These are phyloP conservation scores for Zygnema circumcarinatum DNA, from an alignment of 139 green algal species.

Conservation along the genomic window DNA sequence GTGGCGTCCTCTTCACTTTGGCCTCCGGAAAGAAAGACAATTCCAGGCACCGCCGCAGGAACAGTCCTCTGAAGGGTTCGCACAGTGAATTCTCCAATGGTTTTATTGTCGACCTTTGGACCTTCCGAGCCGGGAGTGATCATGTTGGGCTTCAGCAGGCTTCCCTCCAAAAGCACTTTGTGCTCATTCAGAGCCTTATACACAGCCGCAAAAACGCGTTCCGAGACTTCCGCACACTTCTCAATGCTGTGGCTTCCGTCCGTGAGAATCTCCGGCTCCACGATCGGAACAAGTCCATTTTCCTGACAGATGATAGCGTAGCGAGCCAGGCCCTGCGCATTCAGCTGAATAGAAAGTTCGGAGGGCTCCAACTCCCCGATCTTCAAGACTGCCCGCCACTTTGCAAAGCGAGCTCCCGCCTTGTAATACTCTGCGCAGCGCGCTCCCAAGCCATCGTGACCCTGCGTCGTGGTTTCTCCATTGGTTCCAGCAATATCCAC, in stretches of 20 bases:
- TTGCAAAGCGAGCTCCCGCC: slow-evolving; percentile 88
- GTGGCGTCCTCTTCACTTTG: slow-evolving; percentile 83
- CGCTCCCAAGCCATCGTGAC: slow-evolving; percentile 78
- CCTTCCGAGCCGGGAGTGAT: slow-evolving; percentile 70
- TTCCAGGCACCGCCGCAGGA: slow-evolving; percentile 80
- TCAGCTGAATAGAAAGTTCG: slow-evolving; percentile 73
- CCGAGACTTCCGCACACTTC: slow-evolving; percentile 64
- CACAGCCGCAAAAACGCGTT: slow-evolving; percentile 64
- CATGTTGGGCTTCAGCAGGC: slow-evolving; percentile 94
- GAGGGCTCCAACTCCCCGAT: slow-evolving; percentile 73
- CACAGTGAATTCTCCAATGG: slow-evolving; percentile 82
- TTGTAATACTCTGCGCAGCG: slow-evolving; percentile 79
- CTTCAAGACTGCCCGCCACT: slow-evolving; percentile 90
- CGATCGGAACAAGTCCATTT: slow-evolving; percentile 87
- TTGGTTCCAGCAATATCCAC: slow-evolving; percentile 69
- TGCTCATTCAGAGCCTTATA: slow-evolving; percentile 60
- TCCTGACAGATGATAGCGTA: slow-evolving; percentile 89
- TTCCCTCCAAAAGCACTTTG: slow-evolving; percentile 75
- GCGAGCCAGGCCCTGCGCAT: slow-evolving; percentile 85
- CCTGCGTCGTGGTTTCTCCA: slow-evolving; percentile 86
- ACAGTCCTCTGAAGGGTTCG: slow-evolving; percentile 80
- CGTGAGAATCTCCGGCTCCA: slow-evolving; percentile 95
- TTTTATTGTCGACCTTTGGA: slow-evolving; percentile 55
- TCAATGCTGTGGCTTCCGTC: slow-evolving; percentile 88
- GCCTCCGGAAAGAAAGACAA: slow-evolving; percentile 91